Percentiles rank a stretch among this genome's conserved stretches.
These are phyloP conservation scores for Parathielavia appendiculata DNA, from an alignment of 495 filamentous ascomycete genomes.

Conservation along the genomic window DNA sequence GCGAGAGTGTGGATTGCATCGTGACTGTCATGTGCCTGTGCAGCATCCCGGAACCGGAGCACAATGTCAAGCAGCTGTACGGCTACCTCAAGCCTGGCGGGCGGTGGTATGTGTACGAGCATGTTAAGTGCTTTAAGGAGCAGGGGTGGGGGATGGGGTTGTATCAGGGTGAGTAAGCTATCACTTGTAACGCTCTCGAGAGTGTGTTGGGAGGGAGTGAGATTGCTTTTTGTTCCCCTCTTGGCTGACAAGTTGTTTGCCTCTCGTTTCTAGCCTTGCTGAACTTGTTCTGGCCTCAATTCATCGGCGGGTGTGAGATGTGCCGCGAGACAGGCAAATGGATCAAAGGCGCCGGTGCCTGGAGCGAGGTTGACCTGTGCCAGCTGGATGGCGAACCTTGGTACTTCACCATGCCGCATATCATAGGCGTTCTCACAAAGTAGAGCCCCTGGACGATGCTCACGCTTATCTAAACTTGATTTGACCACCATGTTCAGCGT, in stretches of 20 bases:
- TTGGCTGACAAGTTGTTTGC: too few relatives aligned
- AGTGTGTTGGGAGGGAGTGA: background rate
- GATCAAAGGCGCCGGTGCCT: conserved; percentile 51
- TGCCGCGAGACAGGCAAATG: conserved; percentile 51
- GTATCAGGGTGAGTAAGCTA: conserved; percentile 45
- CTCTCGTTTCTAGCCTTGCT: conserved; percentile 27
- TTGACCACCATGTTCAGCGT: too few relatives aligned
- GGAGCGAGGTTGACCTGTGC: conserved; percentile 50
- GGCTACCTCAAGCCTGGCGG: conserved; percentile 60
- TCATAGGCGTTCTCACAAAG: conserved; percentile 26
- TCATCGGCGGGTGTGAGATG: conserved; percentile 57
- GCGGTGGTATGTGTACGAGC: conserved; percentile 64
- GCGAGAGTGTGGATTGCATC: conserved; percentile 60
- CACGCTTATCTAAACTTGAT: too few relatives aligned
- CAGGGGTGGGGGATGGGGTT: conserved; percentile 44
- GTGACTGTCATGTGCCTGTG: conserved; percentile 67
- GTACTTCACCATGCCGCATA: conserved; percentile 50
- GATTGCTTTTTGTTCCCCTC: too few relatives aligned
- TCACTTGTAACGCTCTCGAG: background rate
- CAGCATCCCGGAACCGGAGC: conserved; percentile 59
- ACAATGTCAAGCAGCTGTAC: conserved; percentile 56
- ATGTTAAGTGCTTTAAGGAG: conserved; percentile 49
- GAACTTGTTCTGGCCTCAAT: conserved; percentile 48
- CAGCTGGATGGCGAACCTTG: conserved; percentile 42
- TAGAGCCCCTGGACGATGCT: background rate